Evolutionary conservation across 2,329 filamentous ascomycete genomes (phyloP), one percentile per base, ranked within the genome.

Genomic region (Dichotomopilus funicola): DNA sequence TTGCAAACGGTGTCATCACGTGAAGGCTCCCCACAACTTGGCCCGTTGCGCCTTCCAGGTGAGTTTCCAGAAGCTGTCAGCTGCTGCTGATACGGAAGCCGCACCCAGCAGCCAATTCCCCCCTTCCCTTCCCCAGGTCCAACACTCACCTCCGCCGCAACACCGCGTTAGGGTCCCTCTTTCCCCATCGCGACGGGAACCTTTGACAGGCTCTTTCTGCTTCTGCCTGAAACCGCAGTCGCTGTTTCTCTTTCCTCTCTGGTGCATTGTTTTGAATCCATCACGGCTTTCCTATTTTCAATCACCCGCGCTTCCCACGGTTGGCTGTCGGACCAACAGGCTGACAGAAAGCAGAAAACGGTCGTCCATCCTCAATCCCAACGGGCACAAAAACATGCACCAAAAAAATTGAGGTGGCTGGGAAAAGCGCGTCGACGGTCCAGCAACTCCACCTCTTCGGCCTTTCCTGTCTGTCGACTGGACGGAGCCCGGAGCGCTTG

Each of bases 361-460:
- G 53, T 33, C 33, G 31, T 38, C 38, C 41, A 50, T 57, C 62
- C 33, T 13, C 8, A 41, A 27, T 27, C 7, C 40, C 6, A 42
- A n/a, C 6, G 13, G 13, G 13, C 12, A 9, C 37, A 38, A 8
- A 42, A 42, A 42, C 3, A 11, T n/a, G 13, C 37, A 38, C 10
- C n/a, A 37, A 31, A 51, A 51, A 58, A 64, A 64, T 63, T 62
- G 56, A 58, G 62, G 63, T 65, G 63, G 63, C 62, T 65, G 63
- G 63, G 56, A 55, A 56, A 54, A 60, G 56, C 55, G 55, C 59
- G 52, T 62, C 56, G 37, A 56, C 37, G 50, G 44, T 53, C 10
- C 55, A 53, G n/a, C 46, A 42, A 50, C 49, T 55, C 56, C 61
- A 59, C 61, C 49, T 48, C 7, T 43, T 47, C 35, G 34, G 19